Conservation (phyloP, 106 monocot species). For the Phalaenopsis aphrodite region DNA sequence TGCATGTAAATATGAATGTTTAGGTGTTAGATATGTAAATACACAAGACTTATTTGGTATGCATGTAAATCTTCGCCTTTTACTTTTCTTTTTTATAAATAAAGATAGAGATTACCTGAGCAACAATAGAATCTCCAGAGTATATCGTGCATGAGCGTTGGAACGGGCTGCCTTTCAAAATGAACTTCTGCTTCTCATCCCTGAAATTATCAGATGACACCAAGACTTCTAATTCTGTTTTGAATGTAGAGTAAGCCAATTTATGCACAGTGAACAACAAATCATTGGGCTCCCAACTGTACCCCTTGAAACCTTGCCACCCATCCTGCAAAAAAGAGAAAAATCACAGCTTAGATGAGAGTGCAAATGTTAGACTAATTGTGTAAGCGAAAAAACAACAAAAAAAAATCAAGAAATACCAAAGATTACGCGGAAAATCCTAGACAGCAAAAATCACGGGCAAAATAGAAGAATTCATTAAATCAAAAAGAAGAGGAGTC, state of each 20-base stretch:
- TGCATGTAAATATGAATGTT: too few species aligned
- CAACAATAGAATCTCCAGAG: slow-evolving; percentile 43
- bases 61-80: too few species aligned
- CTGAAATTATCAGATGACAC: slow-evolving; percentile 13
- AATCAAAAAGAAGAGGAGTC: too few species aligned
- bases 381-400: too few species aligned
- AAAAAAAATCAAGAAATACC: too few species aligned
- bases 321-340: slow-evolving; percentile 25
- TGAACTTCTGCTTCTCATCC: slow-evolving; percentile 29
- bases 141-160: slow-evolving; percentile 68
- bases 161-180: slow-evolving; percentile 62
- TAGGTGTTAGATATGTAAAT: too few species aligned
- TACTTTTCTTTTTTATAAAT: too few species aligned
- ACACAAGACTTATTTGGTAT: too few species aligned
- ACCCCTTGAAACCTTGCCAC: slow-evolving; percentile 63
- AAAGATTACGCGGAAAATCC: too few species aligned
- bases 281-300: slow-evolving; percentile 34
- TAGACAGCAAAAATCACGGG: too few species aligned
- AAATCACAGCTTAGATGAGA: background rate
- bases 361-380: too few species aligned
- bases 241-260: slow-evolving; percentile 20
- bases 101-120: slow-evolving; percentile 46
- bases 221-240: slow-evolving; percentile 42
- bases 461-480: too few species aligned
- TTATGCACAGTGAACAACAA: slow-evolving; percentile 42